Percentiles rank a stretch among this genome's conserved stretches.
phyloP scores from a whole-genome alignment of 805 yeast genomes.

The Candida suzukii region DNA sequence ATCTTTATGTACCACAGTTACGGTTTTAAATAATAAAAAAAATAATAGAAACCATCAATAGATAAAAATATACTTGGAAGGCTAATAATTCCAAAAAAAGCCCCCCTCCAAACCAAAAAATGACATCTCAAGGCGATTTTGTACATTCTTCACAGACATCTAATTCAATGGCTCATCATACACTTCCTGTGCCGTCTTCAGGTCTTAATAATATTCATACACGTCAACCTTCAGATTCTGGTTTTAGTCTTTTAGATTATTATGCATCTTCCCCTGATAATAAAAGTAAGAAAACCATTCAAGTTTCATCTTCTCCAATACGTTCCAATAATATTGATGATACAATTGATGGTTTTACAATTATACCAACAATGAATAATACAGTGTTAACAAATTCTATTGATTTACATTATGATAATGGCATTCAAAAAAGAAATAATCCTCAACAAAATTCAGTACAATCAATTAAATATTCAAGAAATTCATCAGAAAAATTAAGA shows the following conservation, averaged over 20 bases:
- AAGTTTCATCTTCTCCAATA: neutral
- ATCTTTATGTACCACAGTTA: no score
- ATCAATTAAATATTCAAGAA: conserved; percentile 10
- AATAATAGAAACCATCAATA: no score
- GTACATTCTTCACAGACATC: no score
- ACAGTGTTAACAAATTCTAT: neutral
- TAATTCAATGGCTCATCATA: no score
- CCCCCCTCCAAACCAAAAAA: no score
- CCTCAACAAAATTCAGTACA: neutral
- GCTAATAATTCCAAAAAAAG: no score
- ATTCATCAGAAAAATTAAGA: conserved; percentile 16
- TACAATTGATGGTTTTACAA: neutral
- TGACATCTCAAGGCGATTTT: no score
- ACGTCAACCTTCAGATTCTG: conserved; percentile 13
- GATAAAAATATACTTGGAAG: no score
- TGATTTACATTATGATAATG: neutral
- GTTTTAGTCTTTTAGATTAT: conserved; percentile 12
- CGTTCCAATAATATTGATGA: neutral
- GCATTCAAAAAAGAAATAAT: neutral
- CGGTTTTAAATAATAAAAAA: no score
- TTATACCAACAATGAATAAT: neutral
- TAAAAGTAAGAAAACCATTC: neutral
- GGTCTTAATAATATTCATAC: neutral
- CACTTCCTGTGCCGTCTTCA: neutral
- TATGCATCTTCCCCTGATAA: conserved; percentile 5